These are phyloP conservation scores for Bolboschoenoplectus hybrid DNA, from an alignment of 202 grass and related monocot species.

Conservation along the genomic window DNA sequence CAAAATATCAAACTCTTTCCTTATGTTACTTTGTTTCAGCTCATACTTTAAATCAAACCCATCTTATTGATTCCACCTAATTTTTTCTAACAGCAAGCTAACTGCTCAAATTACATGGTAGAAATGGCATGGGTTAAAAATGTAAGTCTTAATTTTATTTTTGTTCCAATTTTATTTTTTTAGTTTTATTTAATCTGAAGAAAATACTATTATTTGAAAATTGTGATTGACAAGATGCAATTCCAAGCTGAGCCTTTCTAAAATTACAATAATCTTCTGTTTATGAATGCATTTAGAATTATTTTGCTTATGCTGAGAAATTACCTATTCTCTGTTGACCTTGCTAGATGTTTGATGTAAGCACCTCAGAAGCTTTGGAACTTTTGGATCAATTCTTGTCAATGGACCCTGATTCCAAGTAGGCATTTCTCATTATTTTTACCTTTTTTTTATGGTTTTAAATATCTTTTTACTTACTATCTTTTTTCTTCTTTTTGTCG, in stretches of 20 bases:
- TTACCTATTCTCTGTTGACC: slow-evolving; percentile 4
- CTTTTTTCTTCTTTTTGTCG: not conserved
- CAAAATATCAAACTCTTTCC: not conserved
- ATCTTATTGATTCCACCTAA: slow-evolving; percentile 36
- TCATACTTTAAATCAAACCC: slow-evolving; percentile 33
- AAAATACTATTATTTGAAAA: not conserved
- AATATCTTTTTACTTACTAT: slow-evolving; percentile 30
- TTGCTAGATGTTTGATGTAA: slow-evolving; percentile 77
- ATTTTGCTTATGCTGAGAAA: slow-evolving; percentile 22
- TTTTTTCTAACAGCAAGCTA: slow-evolving; percentile 48
- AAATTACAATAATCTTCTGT: slow-evolving; percentile 20
- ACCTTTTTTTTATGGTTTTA: slow-evolving; percentile 1
- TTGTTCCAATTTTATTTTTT: slow-evolving; percentile 5
- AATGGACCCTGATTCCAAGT: slow-evolving; percentile 79
- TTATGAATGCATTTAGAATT: slow-evolving; percentile 26
- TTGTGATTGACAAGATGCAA: not conserved
- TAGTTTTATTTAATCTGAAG: slow-evolving; percentile 19
- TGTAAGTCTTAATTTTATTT: slow-evolving; percentile 56
- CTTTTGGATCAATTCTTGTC: slow-evolving; percentile 78
- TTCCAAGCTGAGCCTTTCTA: not conserved
- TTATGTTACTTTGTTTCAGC: not conserved
- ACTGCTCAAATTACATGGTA: slow-evolving; percentile 86
- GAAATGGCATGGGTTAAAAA: slow-evolving; percentile 96
- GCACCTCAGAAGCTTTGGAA: slow-evolving; percentile 76
- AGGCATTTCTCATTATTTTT: slow-evolving; percentile 37